These are phyloP conservation scores for Sporormia fimetaria DNA, from an alignment of 495 filamentous ascomycete genomes.

Conservation along the genomic window DNA sequence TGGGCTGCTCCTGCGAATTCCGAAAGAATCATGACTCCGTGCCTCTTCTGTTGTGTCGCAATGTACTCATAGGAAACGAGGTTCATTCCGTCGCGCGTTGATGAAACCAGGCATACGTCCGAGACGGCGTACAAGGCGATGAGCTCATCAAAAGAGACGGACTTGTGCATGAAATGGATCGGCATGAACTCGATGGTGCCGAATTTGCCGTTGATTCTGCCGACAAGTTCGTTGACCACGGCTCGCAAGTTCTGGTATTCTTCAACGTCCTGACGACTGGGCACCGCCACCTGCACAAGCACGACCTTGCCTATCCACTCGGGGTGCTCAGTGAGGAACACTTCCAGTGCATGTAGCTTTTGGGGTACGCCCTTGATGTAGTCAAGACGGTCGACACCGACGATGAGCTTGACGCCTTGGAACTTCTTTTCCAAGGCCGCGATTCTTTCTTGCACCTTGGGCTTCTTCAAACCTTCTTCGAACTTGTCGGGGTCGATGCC, in stretches of 20 bases:
- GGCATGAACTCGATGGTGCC: conserved; percentile 89
- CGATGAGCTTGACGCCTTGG: conserved; percentile 75
- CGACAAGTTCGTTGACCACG: conserved; percentile 82
- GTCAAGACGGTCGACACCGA: conserved; percentile 86
- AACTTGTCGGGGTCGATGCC: conserved; percentile 97
- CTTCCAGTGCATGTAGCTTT: conserved; percentile 82
- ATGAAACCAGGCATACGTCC: conserved; percentile 81
- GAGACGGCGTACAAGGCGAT: conserved; percentile 82
- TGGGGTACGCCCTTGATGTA: conserved; percentile 96
- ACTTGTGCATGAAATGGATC: conserved; percentile 89
- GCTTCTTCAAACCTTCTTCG: conserved; percentile 69
- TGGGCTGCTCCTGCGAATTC: conserved; percentile 88
- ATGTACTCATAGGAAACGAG: conserved; percentile 94
- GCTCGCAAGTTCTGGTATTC: conserved; percentile 88
- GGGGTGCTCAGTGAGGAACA: conserved; percentile 82
- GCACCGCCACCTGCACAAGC: conserved; percentile 86
- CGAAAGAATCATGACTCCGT: conserved; percentile 83
- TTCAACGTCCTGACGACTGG: conserved; percentile 84
- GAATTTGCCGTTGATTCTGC: conserved; percentile 86
- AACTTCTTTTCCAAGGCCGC: conserved; percentile 66
- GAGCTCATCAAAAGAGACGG: conserved; percentile 79
- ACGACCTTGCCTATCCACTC: conserved; percentile 87
- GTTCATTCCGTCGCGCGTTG: conserved; percentile 95
- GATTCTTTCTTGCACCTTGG: conserved; percentile 68
- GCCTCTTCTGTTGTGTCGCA: conserved; percentile 68